Conservation (phyloP, 1,284 basidiomycete species). For the Papiliotrema flavescens region DNA sequence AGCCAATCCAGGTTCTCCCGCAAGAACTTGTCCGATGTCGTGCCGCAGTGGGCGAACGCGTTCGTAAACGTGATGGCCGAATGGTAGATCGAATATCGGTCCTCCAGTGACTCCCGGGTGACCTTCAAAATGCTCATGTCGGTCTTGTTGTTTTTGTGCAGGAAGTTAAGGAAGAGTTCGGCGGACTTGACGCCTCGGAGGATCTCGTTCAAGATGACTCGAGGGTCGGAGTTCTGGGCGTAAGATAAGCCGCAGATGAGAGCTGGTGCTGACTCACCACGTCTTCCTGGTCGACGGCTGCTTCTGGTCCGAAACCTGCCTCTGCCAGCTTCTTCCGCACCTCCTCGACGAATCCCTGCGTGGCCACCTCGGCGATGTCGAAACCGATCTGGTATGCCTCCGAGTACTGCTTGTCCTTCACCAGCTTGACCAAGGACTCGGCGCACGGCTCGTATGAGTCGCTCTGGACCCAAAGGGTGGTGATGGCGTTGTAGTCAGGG, state of each 20-base stretch:
- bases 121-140: slow-evolving; percentile 86
- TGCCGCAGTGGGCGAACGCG: slow-evolving; percentile 93
- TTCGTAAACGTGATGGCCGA: slow-evolving; percentile 91
- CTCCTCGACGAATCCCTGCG: slow-evolving; percentile 82
- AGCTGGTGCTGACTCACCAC: slow-evolving; percentile 49
- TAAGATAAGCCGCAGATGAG: not conserved
- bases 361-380: slow-evolving; percentile 86
- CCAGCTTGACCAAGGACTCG: slow-evolving; percentile 35
- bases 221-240: slow-evolving; percentile 47
- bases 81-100: slow-evolving; percentile 92
- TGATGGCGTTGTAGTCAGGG: slow-evolving; percentile 70
- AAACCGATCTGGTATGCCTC: slow-evolving; percentile 91
- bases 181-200: slow-evolving; percentile 84
- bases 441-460: slow-evolving; percentile 63
- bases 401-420: slow-evolving; percentile 53
- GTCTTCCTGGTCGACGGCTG: slow-evolving; percentile 9
- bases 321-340: slow-evolving; percentile 49
- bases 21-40: slow-evolving; percentile 86
- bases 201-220: slow-evolving; percentile 60
- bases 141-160: slow-evolving; percentile 87
- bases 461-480: slow-evolving; percentile 82
- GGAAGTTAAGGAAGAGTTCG: slow-evolving; percentile 87
- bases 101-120: slow-evolving; percentile 88
- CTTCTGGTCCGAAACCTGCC: slow-evolving; percentile 23
- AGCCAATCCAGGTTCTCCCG: slow-evolving; percentile 95